Percentiles rank a stretch among this genome's conserved stretches.
These are phyloP conservation scores for Euphorbia pulcherrima DNA, from an alignment of 345 rosid genomes.

Conservation along the genomic window DNA sequence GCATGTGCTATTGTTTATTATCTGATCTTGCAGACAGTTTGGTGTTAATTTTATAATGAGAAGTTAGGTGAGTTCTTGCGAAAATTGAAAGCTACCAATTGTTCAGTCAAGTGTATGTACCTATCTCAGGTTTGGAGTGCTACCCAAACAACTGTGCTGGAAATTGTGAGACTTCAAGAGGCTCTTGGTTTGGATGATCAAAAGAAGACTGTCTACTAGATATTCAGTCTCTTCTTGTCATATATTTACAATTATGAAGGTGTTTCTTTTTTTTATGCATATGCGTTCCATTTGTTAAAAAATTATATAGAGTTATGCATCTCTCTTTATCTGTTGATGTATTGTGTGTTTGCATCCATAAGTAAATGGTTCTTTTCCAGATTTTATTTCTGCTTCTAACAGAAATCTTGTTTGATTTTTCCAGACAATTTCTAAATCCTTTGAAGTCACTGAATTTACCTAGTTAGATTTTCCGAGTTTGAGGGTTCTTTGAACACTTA, in stretches of 20 bases:
- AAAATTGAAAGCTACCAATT: background rate
- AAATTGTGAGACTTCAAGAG: background rate
- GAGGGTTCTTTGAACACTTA: slow-evolving; percentile 10
- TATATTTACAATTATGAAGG: background rate
- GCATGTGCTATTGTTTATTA: background rate
- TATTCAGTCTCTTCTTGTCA: background rate
- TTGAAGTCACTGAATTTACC: slow-evolving; percentile 69
- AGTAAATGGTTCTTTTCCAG: background rate
- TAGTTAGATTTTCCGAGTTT: slow-evolving; percentile 40
- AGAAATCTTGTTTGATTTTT: background rate
- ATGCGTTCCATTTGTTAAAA: background rate
- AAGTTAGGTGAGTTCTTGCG: background rate
- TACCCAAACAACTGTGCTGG: background rate
- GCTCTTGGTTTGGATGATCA: background rate
- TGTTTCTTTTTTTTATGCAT: background rate
- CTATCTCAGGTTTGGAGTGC: background rate
- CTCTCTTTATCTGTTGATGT: background rate
- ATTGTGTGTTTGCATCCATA: background rate
- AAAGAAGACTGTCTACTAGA: background rate
- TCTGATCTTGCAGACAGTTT: slow-evolving; percentile 5
- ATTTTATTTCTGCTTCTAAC: slow-evolving; percentile 1
- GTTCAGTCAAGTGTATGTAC: background rate
- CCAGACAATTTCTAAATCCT: slow-evolving; percentile 77
- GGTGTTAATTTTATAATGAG: background rate
- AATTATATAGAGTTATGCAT: background rate